Percentiles rank a stretch among this genome's conserved stretches.
phyloP scores from a whole-genome alignment of 345 rosid genomes.

The Brassica rapa region DNA sequence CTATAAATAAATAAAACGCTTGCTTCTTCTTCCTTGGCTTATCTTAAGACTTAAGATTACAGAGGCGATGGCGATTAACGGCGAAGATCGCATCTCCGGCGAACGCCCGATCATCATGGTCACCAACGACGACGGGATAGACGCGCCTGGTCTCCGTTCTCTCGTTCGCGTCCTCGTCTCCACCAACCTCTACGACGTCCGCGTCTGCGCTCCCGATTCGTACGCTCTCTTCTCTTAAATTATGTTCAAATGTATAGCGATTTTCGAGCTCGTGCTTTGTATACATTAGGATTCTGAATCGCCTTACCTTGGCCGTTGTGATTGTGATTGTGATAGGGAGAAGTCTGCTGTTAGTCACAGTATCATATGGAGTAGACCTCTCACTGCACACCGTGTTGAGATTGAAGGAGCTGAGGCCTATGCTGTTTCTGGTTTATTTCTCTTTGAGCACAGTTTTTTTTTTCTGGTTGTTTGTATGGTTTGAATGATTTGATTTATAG shows the following conservation, averaged over 20 bases:
- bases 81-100: constrained; percentile 16
- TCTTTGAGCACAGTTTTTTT: not conserved
- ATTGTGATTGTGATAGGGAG: constrained; percentile 44
- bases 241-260: not conserved
- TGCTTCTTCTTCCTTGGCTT: not conserved
- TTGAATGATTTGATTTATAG: not conserved
- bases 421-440: constrained; percentile 66
- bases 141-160: constrained; percentile 76
- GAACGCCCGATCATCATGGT: constrained; percentile 58
- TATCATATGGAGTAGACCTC: constrained; percentile 75
- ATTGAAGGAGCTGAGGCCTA: constrained; percentile 78
- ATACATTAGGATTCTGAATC: not conserved
- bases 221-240: constrained; percentile 38
- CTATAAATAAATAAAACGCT: no score
- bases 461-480: not conserved
- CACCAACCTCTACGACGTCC: constrained; percentile 57
- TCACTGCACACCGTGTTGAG: constrained; percentile 55
- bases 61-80: constrained; percentile 38
- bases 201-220: constrained; percentile 93
- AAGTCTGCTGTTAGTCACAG: constrained; percentile 83
- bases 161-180: constrained; percentile 75
- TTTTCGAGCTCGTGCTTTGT: not conserved
- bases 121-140: constrained; percentile 96
- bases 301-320: not conserved
- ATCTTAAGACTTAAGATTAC: not conserved